Evolutionary conservation across 805 yeast species (phyloP).

Genomic region (Kockiozyma suomiensis): DNA sequence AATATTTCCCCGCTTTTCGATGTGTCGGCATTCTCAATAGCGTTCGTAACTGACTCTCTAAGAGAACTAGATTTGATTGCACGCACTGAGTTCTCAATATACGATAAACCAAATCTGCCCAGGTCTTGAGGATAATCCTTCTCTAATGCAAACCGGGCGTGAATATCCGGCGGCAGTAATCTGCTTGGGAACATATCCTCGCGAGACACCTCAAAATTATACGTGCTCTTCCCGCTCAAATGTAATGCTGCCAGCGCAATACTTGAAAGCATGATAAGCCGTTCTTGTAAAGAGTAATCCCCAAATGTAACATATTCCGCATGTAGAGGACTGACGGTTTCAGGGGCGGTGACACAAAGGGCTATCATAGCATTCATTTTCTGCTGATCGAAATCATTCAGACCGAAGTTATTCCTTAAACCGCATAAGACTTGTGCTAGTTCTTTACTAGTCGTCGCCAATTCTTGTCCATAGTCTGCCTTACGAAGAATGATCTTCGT

Average conservation of each 20-base stretch:
- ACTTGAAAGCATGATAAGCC: slow-evolving; percentile 69
- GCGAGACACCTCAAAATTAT: slow-evolving; percentile 7
- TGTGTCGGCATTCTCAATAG: slow-evolving; percentile 14
- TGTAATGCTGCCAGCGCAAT: slow-evolving; percentile 74
- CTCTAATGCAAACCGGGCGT: slow-evolving; percentile 46
- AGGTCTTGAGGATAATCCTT: slow-evolving; percentile 26
- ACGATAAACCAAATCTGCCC: not conserved
- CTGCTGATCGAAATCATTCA: slow-evolving; percentile 62
- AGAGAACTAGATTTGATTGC: not conserved
- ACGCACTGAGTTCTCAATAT: slow-evolving; percentile 1
- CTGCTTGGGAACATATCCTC: slow-evolving; percentile 44
- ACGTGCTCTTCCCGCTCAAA: slow-evolving; percentile 40
- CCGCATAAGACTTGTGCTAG: slow-evolving; percentile 57
- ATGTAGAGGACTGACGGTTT: slow-evolving; percentile 45
- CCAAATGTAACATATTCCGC: slow-evolving; percentile 53
- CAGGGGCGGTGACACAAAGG: slow-evolving; percentile 58
- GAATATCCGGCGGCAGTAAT: slow-evolving; percentile 53
- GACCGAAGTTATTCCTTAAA: slow-evolving; percentile 59
- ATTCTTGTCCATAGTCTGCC: slow-evolving; percentile 59
- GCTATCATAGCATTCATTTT: slow-evolving; percentile 68
- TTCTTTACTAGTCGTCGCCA: slow-evolving; percentile 58
- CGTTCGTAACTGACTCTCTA: slow-evolving; percentile 5
- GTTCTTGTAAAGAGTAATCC: slow-evolving; percentile 79
- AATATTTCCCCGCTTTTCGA: slow-evolving; percentile 40
- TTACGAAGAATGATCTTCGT: slow-evolving; percentile 69